These are phyloP conservation scores for Scedosporium aurantiacum DNA, from an alignment of 2,329 filamentous ascomycete species.

Conservation along the genomic window DNA sequence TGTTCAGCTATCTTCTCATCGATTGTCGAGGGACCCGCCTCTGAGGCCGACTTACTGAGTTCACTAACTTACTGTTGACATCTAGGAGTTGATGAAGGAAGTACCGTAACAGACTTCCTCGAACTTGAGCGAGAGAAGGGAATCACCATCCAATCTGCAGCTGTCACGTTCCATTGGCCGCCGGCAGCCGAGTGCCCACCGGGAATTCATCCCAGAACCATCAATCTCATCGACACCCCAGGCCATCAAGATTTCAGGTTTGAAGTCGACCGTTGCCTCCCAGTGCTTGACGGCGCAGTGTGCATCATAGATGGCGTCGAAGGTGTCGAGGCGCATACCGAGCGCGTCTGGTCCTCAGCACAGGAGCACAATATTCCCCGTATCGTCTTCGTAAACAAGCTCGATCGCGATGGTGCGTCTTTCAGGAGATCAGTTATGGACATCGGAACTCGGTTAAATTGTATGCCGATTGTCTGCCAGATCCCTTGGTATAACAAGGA, in stretches of 20 bases:
- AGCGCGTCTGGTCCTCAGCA: constrained; percentile 90
- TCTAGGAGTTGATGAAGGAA: constrained; percentile 83
- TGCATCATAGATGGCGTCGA: constrained; percentile 88
- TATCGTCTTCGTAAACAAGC: constrained; percentile 66
- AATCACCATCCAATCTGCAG: constrained; percentile 93
- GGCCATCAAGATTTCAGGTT: constrained; percentile 97
- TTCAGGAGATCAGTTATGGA: constrained; percentile 82
- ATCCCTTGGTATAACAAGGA: constrained; percentile 90
- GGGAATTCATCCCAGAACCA: constrained; percentile 45
- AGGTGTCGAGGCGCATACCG: constrained; percentile 91
- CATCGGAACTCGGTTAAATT: constrained; percentile 65
- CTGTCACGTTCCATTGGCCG: constrained; percentile 92
- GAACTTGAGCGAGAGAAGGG: constrained; percentile 57
- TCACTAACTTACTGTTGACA: not conserved
- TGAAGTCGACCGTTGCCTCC: constrained; percentile 82
- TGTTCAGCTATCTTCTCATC: constrained; percentile 14
- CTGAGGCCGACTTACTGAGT: too few species aligned
- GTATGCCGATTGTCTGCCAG: constrained; percentile 85
- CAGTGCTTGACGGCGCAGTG: constrained; percentile 81
- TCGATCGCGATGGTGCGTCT: constrained; percentile 65
- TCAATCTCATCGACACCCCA: constrained; percentile 92
- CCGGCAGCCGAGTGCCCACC: constrained; percentile 33
- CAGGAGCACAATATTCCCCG: constrained; percentile 76
- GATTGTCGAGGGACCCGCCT: too few species aligned
- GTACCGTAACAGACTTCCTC: constrained; percentile 93